Conservation (phyloP, 2,329 filamentous ascomycete species). For the Talaromyces atroroseus region DNA sequence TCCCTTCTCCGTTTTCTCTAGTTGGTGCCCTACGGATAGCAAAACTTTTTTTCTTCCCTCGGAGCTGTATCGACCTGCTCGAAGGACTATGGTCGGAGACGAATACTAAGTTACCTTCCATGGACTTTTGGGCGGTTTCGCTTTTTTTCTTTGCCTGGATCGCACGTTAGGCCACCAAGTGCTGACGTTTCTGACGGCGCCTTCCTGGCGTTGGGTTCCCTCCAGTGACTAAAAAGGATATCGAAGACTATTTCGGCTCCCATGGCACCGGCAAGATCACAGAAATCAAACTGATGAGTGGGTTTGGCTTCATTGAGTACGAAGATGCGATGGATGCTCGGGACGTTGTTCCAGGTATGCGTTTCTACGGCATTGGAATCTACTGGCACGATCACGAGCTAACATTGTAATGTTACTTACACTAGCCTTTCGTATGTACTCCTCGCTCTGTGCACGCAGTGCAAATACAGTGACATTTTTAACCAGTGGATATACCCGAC, state of each 20-base stretch:
- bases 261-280: conserved; percentile 97
- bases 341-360: conserved; percentile 93
- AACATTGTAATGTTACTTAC: conserved; percentile 10
- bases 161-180: conserved; percentile 20
- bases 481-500: conserved; percentile 15
- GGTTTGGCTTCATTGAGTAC: conserved; percentile 99
- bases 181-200: conserved; percentile 30
- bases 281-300: conserved; percentile 99
- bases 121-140: conserved; percentile 19
- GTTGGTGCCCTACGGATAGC: conserved; percentile 4
- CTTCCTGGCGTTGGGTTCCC: conserved; percentile 31
- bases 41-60: not conserved
- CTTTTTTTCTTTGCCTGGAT: conserved; percentile 19
- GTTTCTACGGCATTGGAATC: conserved; percentile 15
- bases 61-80: conserved; percentile 10
- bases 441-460: not conserved
- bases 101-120: conserved; percentile 8
- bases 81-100: conserved; percentile 12
- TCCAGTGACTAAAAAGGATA: conserved; percentile 90
- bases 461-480: not conserved
- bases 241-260: conserved; percentile 90
- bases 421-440: conserved; percentile 52
- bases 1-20: conserved; percentile 11
- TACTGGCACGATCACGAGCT: conserved; percentile 11
- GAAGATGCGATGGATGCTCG: conserved; percentile 97